These are phyloP conservation scores for Metschnikowia kunwiensis DNA, from an alignment of 805 yeast genomes.

Conservation along the genomic window DNA sequence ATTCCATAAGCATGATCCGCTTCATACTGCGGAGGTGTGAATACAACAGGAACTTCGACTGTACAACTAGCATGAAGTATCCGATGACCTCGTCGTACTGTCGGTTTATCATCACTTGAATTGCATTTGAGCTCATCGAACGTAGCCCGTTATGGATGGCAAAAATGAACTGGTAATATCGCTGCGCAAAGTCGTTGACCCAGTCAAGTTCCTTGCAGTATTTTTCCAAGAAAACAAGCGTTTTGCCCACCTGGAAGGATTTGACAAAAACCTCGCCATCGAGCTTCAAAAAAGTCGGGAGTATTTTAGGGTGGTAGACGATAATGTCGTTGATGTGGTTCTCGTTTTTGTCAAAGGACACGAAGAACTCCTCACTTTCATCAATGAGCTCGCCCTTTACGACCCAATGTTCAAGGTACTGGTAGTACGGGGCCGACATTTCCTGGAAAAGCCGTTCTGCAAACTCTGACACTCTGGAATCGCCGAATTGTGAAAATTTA, in stretches of 20 bases:
- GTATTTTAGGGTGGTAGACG: slow-evolving; percentile 28
- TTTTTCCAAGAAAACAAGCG: slow-evolving; percentile 58
- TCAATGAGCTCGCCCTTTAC: slow-evolving; percentile 59
- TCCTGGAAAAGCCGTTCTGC: slow-evolving; percentile 44
- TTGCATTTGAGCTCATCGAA: slow-evolving; percentile 31
- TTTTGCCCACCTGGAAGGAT: slow-evolving; percentile 68
- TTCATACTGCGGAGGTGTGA: slow-evolving; percentile 61
- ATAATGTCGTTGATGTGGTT: slow-evolving; percentile 36
- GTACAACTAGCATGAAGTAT: slow-evolving; percentile 49
- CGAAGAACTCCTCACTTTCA: slow-evolving; percentile 62
- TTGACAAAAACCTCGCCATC: slow-evolving; percentile 36
- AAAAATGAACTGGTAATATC: slow-evolving; percentile 31
- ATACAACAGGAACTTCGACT: slow-evolving; percentile 44
- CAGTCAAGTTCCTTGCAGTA: slow-evolving; percentile 69
- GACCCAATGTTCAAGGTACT: slow-evolving; percentile 64
- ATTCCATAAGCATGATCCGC: slow-evolving; percentile 64
- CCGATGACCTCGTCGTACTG: slow-evolving; percentile 54
- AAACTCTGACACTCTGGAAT: slow-evolving; percentile 44
- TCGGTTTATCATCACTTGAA: slow-evolving; percentile 32
- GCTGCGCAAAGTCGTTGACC: slow-evolving; percentile 45
- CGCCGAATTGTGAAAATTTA: slow-evolving; percentile 60
- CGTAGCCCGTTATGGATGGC: slow-evolving; percentile 32
- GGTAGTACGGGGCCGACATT: slow-evolving; percentile 57
- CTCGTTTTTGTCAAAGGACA: slow-evolving; percentile 29
- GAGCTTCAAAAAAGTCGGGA: slow-evolving; percentile 45